Evolutionary conservation across 495 filamentous ascomycete species (phyloP).

Genomic region (Mycothermus thermophilus): DNA sequence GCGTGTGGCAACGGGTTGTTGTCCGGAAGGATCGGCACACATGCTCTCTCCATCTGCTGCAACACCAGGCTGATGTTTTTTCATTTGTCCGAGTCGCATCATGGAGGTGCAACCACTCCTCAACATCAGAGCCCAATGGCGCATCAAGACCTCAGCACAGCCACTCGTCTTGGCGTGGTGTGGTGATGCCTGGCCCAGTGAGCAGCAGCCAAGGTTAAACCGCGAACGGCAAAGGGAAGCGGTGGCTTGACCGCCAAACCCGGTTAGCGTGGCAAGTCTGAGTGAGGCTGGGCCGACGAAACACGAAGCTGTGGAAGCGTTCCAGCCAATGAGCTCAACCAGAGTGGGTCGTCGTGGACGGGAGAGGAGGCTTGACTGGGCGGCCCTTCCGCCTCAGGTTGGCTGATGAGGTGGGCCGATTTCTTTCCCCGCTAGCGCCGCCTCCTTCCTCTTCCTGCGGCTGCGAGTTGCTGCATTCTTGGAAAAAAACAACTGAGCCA

Average conservation of each 20-base stretch:
- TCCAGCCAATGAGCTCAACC: slow-evolving; percentile 2
- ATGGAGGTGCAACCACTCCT: no score
- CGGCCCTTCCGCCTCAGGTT: no score
- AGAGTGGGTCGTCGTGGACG: slow-evolving; percentile 2
- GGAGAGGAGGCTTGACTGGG: slow-evolving; percentile 3
- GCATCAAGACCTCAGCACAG: no score
- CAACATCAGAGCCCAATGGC: no score
- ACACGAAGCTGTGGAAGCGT: background rate
- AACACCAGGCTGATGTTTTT: no score
- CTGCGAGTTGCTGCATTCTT: slow-evolving; percentile 4
- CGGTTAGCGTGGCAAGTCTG: slow-evolving; percentile 1
- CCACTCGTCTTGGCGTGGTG: no score
- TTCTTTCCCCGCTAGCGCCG: slow-evolving; percentile 5
- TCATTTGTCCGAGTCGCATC: no score
- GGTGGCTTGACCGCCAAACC: slow-evolving; percentile 5
- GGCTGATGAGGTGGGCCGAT: slow-evolving; percentile 5
- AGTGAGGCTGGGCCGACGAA: slow-evolving; percentile 2
- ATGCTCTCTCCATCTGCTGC: no score
- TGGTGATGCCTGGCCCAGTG: background rate
- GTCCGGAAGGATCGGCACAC: no score
- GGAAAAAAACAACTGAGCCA: no score
- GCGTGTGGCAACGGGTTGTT: no score
- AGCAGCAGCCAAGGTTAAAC: slow-evolving; percentile 6
- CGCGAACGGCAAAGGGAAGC: slow-evolving; percentile 2
- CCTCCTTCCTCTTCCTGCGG: slow-evolving; percentile 5